Conservation (phyloP, 768 basidiomycete genomes). For the Boletus sensibilis region DNA sequence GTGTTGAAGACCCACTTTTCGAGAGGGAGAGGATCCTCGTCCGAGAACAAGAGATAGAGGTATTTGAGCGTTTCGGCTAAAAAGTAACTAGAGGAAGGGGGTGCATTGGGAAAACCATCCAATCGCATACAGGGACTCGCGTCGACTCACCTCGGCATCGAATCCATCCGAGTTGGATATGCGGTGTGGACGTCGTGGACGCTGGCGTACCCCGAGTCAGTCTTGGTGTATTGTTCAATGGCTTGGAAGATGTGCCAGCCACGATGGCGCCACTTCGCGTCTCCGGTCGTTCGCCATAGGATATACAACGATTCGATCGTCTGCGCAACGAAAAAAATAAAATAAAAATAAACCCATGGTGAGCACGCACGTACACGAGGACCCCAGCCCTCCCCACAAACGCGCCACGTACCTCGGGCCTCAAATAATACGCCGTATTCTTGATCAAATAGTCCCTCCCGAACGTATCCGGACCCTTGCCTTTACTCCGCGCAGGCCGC, state of each 20-base stretch:
- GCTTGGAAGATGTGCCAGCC: conserved; percentile 72
- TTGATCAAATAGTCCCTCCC: conserved; percentile 54
- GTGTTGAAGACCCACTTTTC: conserved; percentile 63
- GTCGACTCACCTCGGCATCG: conserved; percentile 77
- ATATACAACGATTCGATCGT: conserved; percentile 73
- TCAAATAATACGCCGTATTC: conserved; percentile 50
- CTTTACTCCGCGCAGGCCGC: neutral
- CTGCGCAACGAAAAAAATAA: conserved; percentile 35
- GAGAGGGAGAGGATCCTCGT: conserved; percentile 56
- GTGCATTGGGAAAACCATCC: conserved; percentile 12
- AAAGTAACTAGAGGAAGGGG: conserved; percentile 40
- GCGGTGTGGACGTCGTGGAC: conserved; percentile 44
- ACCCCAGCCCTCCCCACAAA: too few relatives aligned
- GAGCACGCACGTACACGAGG: neutral
- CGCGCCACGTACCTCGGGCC: conserved; percentile 60
- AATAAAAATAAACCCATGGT: neutral
- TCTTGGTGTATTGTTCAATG: conserved; percentile 58
- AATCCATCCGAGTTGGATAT: conserved; percentile 41
- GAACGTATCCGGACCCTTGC: neutral
- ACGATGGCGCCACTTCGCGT: conserved; percentile 64
- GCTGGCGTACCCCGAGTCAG: conserved; percentile 58
- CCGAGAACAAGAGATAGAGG: conserved; percentile 64
- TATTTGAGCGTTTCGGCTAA: conserved; percentile 68
- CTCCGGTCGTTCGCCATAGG: conserved; percentile 67
- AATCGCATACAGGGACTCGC: conserved; percentile 33